Evolutionary conservation across 495 filamentous ascomycete genomes (phyloP), one percentile per base, ranked within the genome.

Genomic region (Jackrogersella multiformis): DNA sequence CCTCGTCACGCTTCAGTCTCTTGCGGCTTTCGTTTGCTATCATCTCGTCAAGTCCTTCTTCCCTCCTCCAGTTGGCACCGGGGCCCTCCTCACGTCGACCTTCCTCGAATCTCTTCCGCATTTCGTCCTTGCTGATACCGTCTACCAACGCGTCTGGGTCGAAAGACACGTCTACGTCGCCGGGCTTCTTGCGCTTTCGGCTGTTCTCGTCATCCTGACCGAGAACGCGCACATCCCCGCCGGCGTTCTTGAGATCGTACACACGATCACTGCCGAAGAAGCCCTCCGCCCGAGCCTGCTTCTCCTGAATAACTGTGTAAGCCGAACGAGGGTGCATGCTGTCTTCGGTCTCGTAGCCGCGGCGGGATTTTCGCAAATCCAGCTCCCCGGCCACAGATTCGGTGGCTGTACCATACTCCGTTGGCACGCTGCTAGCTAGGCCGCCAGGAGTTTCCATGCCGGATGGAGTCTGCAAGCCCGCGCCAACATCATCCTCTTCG

Each of bases 31-130:
- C 95, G 66, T 90, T 88, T 30, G 92, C 93, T 82, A 98, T 97
- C 94, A 99, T 97, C 72, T 96, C 90, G 74, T 89, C 96, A 48
- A 99, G 78, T 76, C 97, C 95, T 71, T 98, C 95, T 76, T 97
- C 91, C 77, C 94, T 92, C 15, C 85, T 87, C 88, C 92, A 95
- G 64, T 89, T 84, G 13, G 89, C 85, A 7, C 81, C 81, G 2
- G 77, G 62, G 26, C 87, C 85, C 62, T 94, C 87, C 73, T 91
- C 88, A 65, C 91, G 85, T 72, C 87, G 85, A 62, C 90, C 83
- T 9, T 86, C 85, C 62, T 98, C 94, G 69, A 94, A 99, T 72
- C 88, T 80, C 68, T 72, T 71, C 51, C 73, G 71, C 69, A 85
- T 71, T 41, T 87, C 83, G 18, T 85, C 84, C 64, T 82, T 87